These are phyloP conservation scores for Ottelia alismoides DNA, from an alignment of 106 monocot genomes.

Conservation along the genomic window DNA sequence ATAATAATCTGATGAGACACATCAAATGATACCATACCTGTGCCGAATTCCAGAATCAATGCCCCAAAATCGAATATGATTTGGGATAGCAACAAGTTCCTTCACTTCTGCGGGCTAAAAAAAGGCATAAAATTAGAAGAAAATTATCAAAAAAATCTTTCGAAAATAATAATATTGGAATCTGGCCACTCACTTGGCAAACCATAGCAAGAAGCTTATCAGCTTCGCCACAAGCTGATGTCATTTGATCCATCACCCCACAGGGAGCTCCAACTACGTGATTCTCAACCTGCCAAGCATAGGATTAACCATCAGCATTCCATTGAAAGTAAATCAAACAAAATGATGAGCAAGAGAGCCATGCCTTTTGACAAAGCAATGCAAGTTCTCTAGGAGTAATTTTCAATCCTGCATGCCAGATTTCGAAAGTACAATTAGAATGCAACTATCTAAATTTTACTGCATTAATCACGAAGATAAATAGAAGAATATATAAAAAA, in stretches of 20 bases:
- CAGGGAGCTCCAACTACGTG: constrained; percentile 94
- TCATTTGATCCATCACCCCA: constrained; percentile 99
- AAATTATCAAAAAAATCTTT: no score
- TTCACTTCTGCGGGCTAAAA: constrained; percentile 97
- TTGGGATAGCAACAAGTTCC: constrained; percentile 75
- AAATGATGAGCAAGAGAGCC: no score
- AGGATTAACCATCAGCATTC: not conserved
- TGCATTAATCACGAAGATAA: no score
- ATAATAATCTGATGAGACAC: no score
- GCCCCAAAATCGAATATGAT: constrained; percentile 93
- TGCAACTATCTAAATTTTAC: no score
- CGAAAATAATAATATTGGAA: no score
- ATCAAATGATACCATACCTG: no score
- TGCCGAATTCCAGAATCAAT: constrained; percentile 96
- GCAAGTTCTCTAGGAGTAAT: constrained; percentile 85
- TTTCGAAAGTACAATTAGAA: no score
- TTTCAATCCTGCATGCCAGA: constrained; percentile 44
- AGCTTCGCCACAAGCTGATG: constrained; percentile 96
- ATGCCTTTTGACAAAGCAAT: constrained; percentile 88
- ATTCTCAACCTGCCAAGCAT: constrained; percentile 71
- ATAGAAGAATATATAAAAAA: no score
- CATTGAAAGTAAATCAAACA: no score
- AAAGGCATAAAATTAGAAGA: no score
- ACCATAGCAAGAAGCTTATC: constrained; percentile 98
- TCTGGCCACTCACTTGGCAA: constrained; percentile 67